Conservation (phyloP, 306 rosid species). For the Quercus rubra region DNA sequence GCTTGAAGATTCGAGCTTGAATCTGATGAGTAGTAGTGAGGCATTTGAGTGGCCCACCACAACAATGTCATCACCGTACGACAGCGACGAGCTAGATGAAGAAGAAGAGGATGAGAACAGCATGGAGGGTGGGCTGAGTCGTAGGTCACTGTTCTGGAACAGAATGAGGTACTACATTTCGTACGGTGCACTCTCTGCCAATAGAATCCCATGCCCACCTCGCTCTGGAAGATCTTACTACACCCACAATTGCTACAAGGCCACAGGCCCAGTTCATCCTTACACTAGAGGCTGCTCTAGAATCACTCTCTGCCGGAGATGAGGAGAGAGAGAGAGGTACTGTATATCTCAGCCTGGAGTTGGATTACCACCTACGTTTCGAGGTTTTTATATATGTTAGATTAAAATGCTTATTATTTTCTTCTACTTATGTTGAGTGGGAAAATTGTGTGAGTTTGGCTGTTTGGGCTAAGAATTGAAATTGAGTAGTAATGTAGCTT, state of each 20-base stretch:
- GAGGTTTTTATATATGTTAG: too few relatives aligned
- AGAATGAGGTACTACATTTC: conserved; percentile 69
- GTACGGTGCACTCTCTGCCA: conserved; percentile 87
- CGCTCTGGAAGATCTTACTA: conserved; percentile 95
- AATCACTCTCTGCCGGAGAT: conserved; percentile 78
- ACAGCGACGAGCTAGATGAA: conserved; percentile 19
- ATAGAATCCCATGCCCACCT: conserved; percentile 89
- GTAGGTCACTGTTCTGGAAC: conserved; percentile 83
- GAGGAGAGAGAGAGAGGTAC: conserved; percentile 5
- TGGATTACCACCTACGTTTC: background rate
- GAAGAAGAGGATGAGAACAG: conserved; percentile 5
- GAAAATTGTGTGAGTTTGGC: background rate
- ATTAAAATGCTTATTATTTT: background rate
- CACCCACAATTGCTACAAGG: conserved; percentile 73
- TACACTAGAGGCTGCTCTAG: conserved; percentile 68
- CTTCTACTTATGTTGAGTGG: background rate
- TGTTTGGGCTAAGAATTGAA: background rate
- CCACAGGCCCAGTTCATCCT: conserved; percentile 81
- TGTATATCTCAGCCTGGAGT: background rate
- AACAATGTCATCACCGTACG: conserved; percentile 41
- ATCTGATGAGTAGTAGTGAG: conserved; percentile 40
- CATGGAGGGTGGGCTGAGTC: conserved; percentile 29
- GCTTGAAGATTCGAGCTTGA: conserved; percentile 51
- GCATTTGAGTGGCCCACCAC: conserved; percentile 62
- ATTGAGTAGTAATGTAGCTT: background rate